These are phyloP conservation scores for Diplodia scrobiculata DNA, from an alignment of 2,329 filamentous ascomycete genomes.

Conservation along the genomic window DNA sequence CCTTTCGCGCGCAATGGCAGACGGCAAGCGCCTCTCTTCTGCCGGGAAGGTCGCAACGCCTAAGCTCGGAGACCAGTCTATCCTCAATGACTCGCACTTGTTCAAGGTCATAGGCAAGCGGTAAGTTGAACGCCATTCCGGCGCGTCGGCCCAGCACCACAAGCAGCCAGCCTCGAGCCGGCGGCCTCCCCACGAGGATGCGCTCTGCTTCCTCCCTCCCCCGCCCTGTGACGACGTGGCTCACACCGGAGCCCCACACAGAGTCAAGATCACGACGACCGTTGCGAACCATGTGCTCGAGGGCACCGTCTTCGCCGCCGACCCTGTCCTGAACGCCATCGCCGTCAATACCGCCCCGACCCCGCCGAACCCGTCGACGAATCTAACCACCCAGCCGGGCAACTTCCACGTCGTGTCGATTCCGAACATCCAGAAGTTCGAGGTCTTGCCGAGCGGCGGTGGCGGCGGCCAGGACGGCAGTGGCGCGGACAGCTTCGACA, in stretches of 20 bases:
- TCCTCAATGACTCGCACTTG: slow-evolving; percentile 43
- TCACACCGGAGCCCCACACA: slow-evolving; percentile 38
- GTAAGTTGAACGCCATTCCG: slow-evolving; percentile 47
- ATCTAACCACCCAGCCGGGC: slow-evolving; percentile 48
- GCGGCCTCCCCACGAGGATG: slow-evolving; percentile 5
- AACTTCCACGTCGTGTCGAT: slow-evolving; percentile 65
- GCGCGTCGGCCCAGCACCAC: neutral
- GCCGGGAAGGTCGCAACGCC: slow-evolving; percentile 58
- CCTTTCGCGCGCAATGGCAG: slow-evolving; percentile 51
- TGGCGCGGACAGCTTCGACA: slow-evolving; percentile 49
- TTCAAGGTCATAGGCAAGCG: slow-evolving; percentile 63
- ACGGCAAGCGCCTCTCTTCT: slow-evolving; percentile 60
- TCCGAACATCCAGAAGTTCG: slow-evolving; percentile 60
- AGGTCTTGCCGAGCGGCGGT: slow-evolving; percentile 51
- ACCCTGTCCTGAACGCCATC: slow-evolving; percentile 62
- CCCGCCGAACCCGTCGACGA: slow-evolving; percentile 48
- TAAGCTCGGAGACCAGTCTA: slow-evolving; percentile 43
- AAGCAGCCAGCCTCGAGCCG: neutral
- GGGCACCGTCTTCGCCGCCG: slow-evolving; percentile 64
- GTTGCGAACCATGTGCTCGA: slow-evolving; percentile 54
- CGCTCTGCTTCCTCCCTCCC: neutral
- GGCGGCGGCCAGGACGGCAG: slow-evolving; percentile 34
- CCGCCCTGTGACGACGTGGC: slow-evolving; percentile 19
- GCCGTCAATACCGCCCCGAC: slow-evolving; percentile 60
- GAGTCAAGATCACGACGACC: slow-evolving; percentile 57